Conservation (phyloP, 2,329 filamentous ascomycete genomes). For the Colletotrichum kahawae region DNA sequence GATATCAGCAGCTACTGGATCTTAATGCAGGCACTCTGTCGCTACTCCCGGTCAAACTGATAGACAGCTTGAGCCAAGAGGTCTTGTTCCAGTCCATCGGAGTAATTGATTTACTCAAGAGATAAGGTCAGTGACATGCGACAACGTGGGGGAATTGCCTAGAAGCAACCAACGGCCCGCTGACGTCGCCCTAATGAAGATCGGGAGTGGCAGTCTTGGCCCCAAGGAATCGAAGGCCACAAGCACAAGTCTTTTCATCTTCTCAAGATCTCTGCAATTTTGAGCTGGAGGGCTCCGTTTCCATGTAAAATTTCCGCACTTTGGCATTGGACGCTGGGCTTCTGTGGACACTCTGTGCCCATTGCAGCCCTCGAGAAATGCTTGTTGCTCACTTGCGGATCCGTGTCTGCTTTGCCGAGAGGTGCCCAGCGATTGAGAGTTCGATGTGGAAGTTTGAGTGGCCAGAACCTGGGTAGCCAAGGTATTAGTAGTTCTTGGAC, state of each 20-base stretch:
- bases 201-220: too few relatives aligned
- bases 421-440: not conserved
- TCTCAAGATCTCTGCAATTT: not conserved
- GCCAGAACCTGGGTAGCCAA: not conserved
- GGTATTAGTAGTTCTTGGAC: conserved; percentile 7
- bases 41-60: not conserved
- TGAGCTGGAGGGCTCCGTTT: too few relatives aligned
- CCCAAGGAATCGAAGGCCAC: too few relatives aligned
- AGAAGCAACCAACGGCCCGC: not conserved
- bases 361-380: not conserved
- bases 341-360: not conserved
- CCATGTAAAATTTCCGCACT: not conserved
- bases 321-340: not conserved
- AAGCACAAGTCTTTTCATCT: not conserved
- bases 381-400: not conserved
- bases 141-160: not conserved
- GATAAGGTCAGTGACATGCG: conserved; percentile 14
- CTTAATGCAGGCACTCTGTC: not conserved
- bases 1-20: not conserved
- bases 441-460: not conserved
- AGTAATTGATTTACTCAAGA: not conserved
- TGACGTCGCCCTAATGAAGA: not conserved
- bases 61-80: not conserved
- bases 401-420: not conserved
- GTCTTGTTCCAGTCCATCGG: not conserved